phyloP scores from a whole-genome alignment of 1,284 basidiomycete species.

The Schizopora paradoxa region DNA sequence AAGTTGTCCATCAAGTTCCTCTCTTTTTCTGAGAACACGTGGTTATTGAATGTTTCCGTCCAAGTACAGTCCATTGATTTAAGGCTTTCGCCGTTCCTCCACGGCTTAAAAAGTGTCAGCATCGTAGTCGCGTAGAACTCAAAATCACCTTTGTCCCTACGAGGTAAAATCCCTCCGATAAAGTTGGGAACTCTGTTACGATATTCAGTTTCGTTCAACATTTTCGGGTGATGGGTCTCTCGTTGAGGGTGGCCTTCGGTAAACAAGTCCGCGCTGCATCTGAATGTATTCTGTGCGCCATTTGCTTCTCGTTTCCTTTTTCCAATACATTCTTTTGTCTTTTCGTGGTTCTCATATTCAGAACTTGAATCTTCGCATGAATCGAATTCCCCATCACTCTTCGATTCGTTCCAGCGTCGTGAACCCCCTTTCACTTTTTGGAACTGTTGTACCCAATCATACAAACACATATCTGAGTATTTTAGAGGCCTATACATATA shows the following conservation, averaged over 20 bases:
- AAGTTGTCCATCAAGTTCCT: background rate
- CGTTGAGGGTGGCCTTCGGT: no score
- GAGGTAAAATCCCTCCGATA: no score
- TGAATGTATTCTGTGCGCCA: no score
- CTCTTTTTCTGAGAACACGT: background rate
- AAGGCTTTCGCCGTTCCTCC: background rate
- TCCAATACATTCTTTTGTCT: no score
- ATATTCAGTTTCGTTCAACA: no score
- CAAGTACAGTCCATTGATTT: background rate
- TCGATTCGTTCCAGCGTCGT: background rate
- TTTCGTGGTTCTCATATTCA: no score
- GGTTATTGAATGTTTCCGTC: background rate
- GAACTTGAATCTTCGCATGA: background rate
- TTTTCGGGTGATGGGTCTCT: no score
- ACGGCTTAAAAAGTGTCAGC: constrained; percentile 3
- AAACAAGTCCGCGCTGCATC: no score
- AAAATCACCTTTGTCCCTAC: background rate
- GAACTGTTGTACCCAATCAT: background rate
- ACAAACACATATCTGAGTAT: background rate
- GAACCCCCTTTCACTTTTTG: background rate
- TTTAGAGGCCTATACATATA: background rate
- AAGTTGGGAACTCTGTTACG: no score
- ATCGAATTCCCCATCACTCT: background rate
- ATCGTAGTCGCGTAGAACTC: no score
- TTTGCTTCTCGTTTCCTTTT: no score